Base-by-base conservation (phyloP, 768 basidiomycete genomes). In the Mycena pura region DNA sequence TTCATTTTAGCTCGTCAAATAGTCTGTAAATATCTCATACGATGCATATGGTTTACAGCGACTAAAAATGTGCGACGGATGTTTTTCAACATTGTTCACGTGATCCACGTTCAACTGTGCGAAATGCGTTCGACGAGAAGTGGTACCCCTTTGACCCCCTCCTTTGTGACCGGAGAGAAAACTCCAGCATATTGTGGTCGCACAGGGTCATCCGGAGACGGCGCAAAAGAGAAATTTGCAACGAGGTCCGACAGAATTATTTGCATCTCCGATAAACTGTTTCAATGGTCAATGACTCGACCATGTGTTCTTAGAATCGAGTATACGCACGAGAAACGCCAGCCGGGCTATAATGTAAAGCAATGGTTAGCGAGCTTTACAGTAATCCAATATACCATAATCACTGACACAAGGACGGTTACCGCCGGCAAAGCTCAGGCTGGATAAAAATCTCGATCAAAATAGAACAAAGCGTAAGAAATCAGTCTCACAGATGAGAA, bases 41-140 rank as follows among this genome's bases (percentile, higher is more conserved):
- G n/a, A n/a, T n/a, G n/a, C n/a, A n/a, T n/a, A n/a, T n/a, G n/a
- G n/a, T n/a, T n/a, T n/a, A n/a, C n/a, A n/a, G n/a, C n/a, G n/a
- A n/a, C n/a, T n/a, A n/a, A n/a, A n/a, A n/a, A n/a, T n/a, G n/a
- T n/a, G n/a, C n/a, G n/a, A n/a, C n/a, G n/a, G n/a, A n/a, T 10
- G 13, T 29, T 38, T 54, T 38, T 60, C 58, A 53, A 60, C 58
- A 34, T 45, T 6, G 1, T 11, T 17, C 58, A 60, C 50, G 58
- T 60, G 58, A 60, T 27, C 39, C 6, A 43, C 34, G 57, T 50
- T 58, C 31, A 43, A 58, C 22, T 44, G n/a, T n/a, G n/a, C n/a
- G n/a, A n/a, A n/a, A n/a, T n/a, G n/a, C n/a, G n/a, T n/a, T n/a
- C n/a, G n/a, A n/a, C n/a, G n/a, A n/a, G n/a, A n/a, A n/a, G n/a